Percentiles rank a stretch among this genome's conserved stretches.
Evolutionary conservation across 2,329 filamentous ascomycete species (phyloP).

Genomic region (Myriosclerotinia scirpicola): DNA sequence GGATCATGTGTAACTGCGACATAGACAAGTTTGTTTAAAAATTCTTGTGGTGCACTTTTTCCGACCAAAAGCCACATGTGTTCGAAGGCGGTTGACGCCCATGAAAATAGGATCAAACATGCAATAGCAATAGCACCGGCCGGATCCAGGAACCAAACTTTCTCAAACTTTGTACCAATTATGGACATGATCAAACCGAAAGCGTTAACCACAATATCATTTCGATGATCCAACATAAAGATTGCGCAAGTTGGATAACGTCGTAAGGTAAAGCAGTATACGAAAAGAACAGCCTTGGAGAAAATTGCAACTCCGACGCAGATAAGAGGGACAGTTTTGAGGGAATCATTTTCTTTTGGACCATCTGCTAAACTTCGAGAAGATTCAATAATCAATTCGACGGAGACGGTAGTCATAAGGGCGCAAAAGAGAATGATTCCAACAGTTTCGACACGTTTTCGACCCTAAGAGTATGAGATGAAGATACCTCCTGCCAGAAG

Average conservation of each 20-base stretch:
- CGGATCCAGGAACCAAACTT: conserved; percentile 87
- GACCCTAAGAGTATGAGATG: conserved; percentile 15
- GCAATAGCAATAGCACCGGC: conserved; percentile 86
- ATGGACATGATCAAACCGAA: conserved; percentile 89
- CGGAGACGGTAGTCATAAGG: conserved; percentile 88
- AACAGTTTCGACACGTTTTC: conserved; percentile 77
- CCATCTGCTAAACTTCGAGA: conserved; percentile 64
- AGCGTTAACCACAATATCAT: conserved; percentile 95
- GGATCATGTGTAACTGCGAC: conserved; percentile 91
- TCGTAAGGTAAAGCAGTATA: conserved; percentile 90
- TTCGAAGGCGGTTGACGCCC: conserved; percentile 79
- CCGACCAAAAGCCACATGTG: conserved; percentile 93
- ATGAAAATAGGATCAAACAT: conserved; percentile 72
- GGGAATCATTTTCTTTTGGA: conserved; percentile 48
- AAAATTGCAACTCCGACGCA: conserved; percentile 73
- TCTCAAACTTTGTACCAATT: conserved; percentile 77
- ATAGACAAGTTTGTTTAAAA: conserved; percentile 93
- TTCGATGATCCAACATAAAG: conserved; percentile 94
- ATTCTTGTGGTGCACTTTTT: conserved; percentile 79
- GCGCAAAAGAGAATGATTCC: conserved; percentile 97
- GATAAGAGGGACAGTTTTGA: conserved; percentile 75
- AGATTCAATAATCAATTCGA: conserved; percentile 90
- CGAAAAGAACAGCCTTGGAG: conserved; percentile 80
- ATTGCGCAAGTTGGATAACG: conserved; percentile 91
- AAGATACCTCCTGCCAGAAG: not conserved